These are phyloP conservation scores for Protomyces inouyei DNA, from an alignment of 1,139 yeast species.

Conservation along the genomic window DNA sequence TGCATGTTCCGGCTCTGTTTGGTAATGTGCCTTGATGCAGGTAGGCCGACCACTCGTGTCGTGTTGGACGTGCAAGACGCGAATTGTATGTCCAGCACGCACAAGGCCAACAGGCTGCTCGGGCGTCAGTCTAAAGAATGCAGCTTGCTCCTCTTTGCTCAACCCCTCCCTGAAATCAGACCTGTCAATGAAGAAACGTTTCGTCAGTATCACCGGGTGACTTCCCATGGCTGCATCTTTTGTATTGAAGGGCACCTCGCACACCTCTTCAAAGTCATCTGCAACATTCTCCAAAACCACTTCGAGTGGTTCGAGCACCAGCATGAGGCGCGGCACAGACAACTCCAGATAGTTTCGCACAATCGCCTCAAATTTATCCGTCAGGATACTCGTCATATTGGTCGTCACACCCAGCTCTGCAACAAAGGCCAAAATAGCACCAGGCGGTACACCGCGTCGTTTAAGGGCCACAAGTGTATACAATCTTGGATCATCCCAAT, in stretches of 20 bases:
- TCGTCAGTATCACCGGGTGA: slow-evolving; percentile 72
- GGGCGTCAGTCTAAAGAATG: slow-evolving; percentile 85
- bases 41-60: slow-evolving; percentile 58
- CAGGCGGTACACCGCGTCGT: slow-evolving; percentile 99
- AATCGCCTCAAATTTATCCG: slow-evolving; percentile 79
- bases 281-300: slow-evolving; percentile 76
- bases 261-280: slow-evolving; percentile 63
- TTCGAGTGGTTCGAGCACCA: slow-evolving; percentile 80
- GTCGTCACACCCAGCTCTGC: slow-evolving; percentile 97
- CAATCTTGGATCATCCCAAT: slow-evolving; percentile 98
- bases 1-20: slow-evolving; percentile 52
- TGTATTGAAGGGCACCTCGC: slow-evolving; percentile 85
- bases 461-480: slow-evolving; percentile 90
- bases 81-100: slow-evolving; percentile 79
- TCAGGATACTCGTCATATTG: slow-evolving; percentile 84
- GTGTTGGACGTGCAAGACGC: slow-evolving; percentile 64
- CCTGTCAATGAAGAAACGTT: slow-evolving; percentile 74
- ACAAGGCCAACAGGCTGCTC: slow-evolving; percentile 85
- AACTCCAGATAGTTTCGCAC: slow-evolving; percentile 83
- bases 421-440: slow-evolving; percentile 87
- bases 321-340: slow-evolving; percentile 91
- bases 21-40: slow-evolving; percentile 75
- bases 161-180: slow-evolving; percentile 74
- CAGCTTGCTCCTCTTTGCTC: slow-evolving; percentile 40
- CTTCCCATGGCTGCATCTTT: slow-evolving; percentile 69